Conservation (phyloP, 2,329 filamentous ascomycete genomes). For the Aspergillus sojae region DNA sequence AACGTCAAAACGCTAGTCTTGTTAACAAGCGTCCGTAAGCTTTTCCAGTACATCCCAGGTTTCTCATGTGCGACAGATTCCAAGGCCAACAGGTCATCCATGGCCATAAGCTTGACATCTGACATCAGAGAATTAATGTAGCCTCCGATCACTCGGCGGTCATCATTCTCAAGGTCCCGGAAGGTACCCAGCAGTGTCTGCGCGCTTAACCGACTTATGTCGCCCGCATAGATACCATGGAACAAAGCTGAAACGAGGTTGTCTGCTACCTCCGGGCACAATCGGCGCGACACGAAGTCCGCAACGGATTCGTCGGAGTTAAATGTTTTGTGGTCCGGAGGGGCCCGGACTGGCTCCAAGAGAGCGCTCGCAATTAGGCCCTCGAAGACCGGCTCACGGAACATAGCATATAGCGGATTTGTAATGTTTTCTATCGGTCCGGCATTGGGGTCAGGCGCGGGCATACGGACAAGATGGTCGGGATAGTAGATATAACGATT, state of each 20-base stretch:
- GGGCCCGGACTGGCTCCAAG: conserved; percentile 33
- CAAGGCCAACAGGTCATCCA: conserved; percentile 35
- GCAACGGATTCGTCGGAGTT: conserved; percentile 70
- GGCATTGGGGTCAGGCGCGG: conserved; percentile 43
- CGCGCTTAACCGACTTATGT: conserved; percentile 78
- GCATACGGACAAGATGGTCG: conserved; percentile 72
- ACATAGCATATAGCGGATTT: conserved; percentile 36
- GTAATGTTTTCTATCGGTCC: conserved; percentile 30
- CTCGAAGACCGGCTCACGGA: conserved; percentile 60
- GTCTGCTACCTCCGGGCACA: conserved; percentile 62
- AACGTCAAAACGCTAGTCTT: conserved; percentile 46
- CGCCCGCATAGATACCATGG: conserved; percentile 92
- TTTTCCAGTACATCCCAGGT: conserved; percentile 17
- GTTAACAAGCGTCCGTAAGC: conserved; percentile 20
- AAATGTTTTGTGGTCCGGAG: conserved; percentile 36
- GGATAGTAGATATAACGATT: conserved; percentile 88
- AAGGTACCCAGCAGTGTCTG: conserved; percentile 61
- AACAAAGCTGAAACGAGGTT: conserved; percentile 74
- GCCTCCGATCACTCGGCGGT: conserved; percentile 22
- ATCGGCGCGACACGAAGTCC: conserved; percentile 61
- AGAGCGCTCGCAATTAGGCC: conserved; percentile 44
- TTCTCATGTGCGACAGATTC: conserved; percentile 18
- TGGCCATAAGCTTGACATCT: conserved; percentile 15
- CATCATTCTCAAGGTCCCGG: conserved; percentile 50
- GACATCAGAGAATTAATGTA: conserved; percentile 16